phyloP scores from a whole-genome alignment of 202 grass and related monocot species.

The Cymbopogon flexuosus region DNA sequence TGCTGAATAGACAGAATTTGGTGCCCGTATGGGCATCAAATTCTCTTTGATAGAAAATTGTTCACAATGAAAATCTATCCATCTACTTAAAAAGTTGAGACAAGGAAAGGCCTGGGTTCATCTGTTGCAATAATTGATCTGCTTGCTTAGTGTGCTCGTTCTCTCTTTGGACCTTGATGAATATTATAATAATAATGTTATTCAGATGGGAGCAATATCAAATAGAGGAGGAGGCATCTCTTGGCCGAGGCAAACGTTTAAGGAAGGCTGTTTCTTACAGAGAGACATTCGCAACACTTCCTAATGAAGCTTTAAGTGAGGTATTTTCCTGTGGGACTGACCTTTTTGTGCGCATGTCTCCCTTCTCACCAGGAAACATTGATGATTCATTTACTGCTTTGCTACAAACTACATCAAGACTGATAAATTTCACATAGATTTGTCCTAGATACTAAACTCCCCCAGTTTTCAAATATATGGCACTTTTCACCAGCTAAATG shows the following conservation, averaged over 20 bases:
- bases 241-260: slow-evolving; percentile 92
- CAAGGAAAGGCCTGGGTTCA: neutral
- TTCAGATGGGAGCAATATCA: slow-evolving; percentile 94
- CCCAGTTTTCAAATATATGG: neutral
- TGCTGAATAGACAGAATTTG: neutral
- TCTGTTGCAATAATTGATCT: neutral
- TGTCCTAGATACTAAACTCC: neutral
- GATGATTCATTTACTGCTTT: slow-evolving; percentile 11
- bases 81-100: slow-evolving; percentile 2
- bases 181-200: slow-evolving; percentile 10
- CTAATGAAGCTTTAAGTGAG: slow-evolving; percentile 92
- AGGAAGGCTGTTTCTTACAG: slow-evolving; percentile 98
- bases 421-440: neutral
- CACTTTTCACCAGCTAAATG: neutral
- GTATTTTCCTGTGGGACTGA: slow-evolving; percentile 37
- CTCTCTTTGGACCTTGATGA: neutral
- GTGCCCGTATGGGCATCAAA: neutral
- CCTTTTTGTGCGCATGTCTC: neutral
- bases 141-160: neutral
- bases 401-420: neutral
- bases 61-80: neutral
- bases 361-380: neutral
- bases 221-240: slow-evolving; percentile 81
- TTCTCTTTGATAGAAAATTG: neutral
- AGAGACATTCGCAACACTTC: slow-evolving; percentile 83